These are phyloP conservation scores for Erigeron canadensis DNA, from an alignment of 129 eudicot genomes.

Conservation along the genomic window DNA sequence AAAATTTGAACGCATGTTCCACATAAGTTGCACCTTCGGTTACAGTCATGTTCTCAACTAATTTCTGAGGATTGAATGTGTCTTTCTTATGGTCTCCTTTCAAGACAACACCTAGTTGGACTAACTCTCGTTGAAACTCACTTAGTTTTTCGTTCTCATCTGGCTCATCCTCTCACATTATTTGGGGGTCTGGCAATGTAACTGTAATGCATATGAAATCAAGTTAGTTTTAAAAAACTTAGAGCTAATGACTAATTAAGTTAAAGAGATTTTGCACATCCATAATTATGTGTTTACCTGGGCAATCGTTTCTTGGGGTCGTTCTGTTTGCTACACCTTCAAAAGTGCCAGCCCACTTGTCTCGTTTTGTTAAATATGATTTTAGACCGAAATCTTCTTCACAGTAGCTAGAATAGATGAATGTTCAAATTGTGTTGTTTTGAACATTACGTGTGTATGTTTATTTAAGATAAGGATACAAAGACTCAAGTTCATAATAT, in stretches of 20 bases:
- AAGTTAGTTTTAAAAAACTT: background rate
- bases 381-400: conserved; percentile 66
- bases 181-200: conserved; percentile 54
- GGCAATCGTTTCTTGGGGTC: conserved; percentile 74
- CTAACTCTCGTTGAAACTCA: conserved; percentile 80
- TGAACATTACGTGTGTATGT: too few relatives aligned
- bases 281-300: conserved; percentile 36
- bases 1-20: conserved; percentile 47
- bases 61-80: conserved; percentile 40
- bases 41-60: conserved; percentile 70
- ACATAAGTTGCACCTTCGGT: conserved; percentile 50
- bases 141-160: conserved; percentile 51
- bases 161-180: conserved; percentile 43
- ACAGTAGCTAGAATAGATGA: conserved; percentile 81
- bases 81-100: conserved; percentile 61
- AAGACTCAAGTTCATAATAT: too few relatives aligned
- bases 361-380: conserved; percentile 60
- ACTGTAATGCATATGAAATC: conserved; percentile 33
- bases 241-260: background rate
- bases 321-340: conserved; percentile 51
- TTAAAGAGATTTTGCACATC: too few relatives aligned
- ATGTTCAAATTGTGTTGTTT: conserved; percentile 75
- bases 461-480: too few relatives aligned
- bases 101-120: conserved; percentile 60
- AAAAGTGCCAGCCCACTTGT: conserved; percentile 84